Evolutionary conservation across 2,329 filamentous ascomycete genomes (phyloP).

Genomic region (Cordyceps militaris): DNA sequence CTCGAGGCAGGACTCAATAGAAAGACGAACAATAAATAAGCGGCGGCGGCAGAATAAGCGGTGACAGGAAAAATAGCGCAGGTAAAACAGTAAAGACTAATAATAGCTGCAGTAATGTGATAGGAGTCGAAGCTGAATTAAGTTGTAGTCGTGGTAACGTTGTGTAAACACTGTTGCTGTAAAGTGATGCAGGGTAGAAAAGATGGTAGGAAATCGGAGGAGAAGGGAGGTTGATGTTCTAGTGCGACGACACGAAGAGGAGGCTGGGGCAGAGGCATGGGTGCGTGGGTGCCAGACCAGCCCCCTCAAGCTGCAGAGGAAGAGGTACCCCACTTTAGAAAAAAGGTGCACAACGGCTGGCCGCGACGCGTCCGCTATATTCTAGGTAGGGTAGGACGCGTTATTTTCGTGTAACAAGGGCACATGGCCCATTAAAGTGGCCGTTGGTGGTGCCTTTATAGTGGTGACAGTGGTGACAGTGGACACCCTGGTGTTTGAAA

Average conservation of each 20-base stretch:
- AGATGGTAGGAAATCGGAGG: background rate
- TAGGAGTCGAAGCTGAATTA: conserved; percentile 1
- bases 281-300: conserved; percentile 11
- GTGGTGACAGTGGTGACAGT: no score
- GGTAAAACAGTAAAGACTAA: conserved; percentile 1
- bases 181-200: conserved; percentile 12
- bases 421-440: conserved; percentile 3
- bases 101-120: background rate
- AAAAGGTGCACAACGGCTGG: background rate
- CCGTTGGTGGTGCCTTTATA: no score
- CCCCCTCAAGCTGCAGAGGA: conserved; percentile 3
- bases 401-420: conserved; percentile 12
- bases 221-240: conserved; percentile 12
- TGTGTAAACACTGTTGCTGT: conserved; percentile 1
- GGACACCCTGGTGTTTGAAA: no score
- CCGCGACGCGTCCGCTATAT: background rate
- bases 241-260: conserved; percentile 10
- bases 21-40: background rate
- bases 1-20: background rate
- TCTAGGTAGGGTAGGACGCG: background rate
- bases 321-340: background rate
- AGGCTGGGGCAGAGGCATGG: conserved; percentile 13
- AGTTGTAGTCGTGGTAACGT: background rate
- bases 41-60: background rate
- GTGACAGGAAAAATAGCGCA: background rate